These are phyloP conservation scores for Passiflora organensis DNA, from an alignment of 345 rosid genomes.

Conservation along the genomic window DNA sequence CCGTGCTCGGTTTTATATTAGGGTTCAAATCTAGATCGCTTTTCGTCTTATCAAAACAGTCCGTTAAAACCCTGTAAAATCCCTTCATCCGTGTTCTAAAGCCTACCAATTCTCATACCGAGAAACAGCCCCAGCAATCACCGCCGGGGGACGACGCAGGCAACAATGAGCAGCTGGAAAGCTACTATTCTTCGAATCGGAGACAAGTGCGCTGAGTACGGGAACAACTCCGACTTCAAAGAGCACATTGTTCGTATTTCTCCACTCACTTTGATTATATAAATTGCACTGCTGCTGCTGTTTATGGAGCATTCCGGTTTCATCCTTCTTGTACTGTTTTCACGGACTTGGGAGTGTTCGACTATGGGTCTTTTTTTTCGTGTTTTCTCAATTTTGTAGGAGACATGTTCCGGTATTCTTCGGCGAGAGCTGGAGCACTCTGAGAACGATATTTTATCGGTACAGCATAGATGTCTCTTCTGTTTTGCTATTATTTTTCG, in stretches of 20 bases:
- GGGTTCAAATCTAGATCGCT: not conserved
- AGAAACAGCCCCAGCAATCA: not conserved
- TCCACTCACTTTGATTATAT: not conserved
- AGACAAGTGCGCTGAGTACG: constrained; percentile 78
- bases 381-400: constrained; percentile 41
- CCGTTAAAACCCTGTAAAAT: not conserved
- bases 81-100: not conserved
- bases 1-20: not conserved
- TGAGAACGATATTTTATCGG: constrained; percentile 47
- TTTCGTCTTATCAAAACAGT: not conserved
- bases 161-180: constrained; percentile 69
- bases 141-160: not conserved
- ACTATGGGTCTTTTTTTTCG: not conserved
- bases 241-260: constrained; percentile 63
- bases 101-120: not conserved
- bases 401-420: constrained; percentile 69
- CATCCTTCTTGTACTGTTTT: too few species aligned
- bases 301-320: too few species aligned
- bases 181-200: constrained; percentile 84
- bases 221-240: constrained; percentile 63
- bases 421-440: constrained; percentile 87
- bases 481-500: not conserved
- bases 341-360: too few species aligned
- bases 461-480: constrained; percentile 16
- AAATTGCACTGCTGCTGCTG: constrained; percentile 1